Percentiles rank a stretch among this genome's conserved stretches.
These are phyloP conservation scores for Metroxylon sagu DNA, from an alignment of 176 grass and related monocot species.

Conservation along the genomic window DNA sequence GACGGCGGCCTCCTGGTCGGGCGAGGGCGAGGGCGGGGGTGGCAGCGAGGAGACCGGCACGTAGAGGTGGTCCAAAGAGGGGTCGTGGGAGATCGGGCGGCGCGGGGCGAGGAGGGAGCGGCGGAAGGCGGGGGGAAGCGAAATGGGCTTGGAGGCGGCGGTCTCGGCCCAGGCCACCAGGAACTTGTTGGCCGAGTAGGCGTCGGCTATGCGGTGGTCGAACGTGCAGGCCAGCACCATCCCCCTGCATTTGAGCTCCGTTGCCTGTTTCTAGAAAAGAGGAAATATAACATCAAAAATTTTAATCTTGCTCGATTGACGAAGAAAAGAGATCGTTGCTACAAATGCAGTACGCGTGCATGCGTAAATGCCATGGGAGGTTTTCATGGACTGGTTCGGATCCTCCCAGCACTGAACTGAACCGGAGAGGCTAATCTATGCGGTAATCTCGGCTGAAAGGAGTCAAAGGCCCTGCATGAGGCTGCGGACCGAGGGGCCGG, in stretches of 20 bases:
- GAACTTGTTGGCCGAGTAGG: conserved; percentile 89
- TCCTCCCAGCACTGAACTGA: no score
- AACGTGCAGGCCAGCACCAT: conserved; percentile 56
- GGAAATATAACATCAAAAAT: no score
- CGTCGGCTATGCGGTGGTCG: conserved; percentile 81
- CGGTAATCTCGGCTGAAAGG: no score
- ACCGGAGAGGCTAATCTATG: no score
- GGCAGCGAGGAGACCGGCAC: conserved; percentile 29
- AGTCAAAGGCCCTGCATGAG: no score
- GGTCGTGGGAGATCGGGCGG: conserved; percentile 1
- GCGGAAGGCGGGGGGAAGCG: conserved; percentile 26
- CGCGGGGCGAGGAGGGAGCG: conserved; percentile 40
- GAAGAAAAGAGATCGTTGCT: no score
- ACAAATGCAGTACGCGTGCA: no score
- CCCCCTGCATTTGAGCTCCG: conserved; percentile 47
- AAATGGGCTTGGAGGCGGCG: not conserved
- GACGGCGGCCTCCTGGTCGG: not conserved
- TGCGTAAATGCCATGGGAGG: no score
- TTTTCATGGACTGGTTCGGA: no score
- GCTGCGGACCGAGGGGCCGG: no score
- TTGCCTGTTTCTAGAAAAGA: conserved; percentile 22
- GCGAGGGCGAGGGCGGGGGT: not conserved
- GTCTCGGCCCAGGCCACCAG: conserved; percentile 45
- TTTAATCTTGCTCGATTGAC: no score
- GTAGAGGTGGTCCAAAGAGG: conserved; percentile 34